Evolutionary conservation across 2,329 filamentous ascomycete species (phyloP), one percentile per base, ranked within the genome.

Genomic region (Apiospora hydei): DNA sequence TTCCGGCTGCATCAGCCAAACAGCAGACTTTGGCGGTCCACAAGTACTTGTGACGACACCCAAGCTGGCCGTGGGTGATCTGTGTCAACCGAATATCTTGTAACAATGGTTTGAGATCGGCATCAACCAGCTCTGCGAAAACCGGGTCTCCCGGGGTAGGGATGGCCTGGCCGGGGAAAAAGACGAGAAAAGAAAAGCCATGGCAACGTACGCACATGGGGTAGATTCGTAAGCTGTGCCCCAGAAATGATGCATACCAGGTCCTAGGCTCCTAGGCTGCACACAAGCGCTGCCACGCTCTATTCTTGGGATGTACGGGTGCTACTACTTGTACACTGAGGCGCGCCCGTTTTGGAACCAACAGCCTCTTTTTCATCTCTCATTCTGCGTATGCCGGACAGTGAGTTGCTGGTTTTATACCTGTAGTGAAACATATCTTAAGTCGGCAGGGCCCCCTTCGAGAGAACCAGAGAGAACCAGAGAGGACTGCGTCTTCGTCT

Each of bases 151-250:
- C 24, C 26, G 53, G 53, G 53, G 53, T 21, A 61, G 51, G 51
- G 51, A 53, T 30, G 51, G 51, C 13, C 51, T 14, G 24, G 13
- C 24, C 14, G 24, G 24, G 24, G 11, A 26, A 14, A 49, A 30
- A 53, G 24, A 53, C 51, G 16, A 53, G 51, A 53, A 53, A 61
- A 24, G 34, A 11, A 24, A 64, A 41, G 21, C 57, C 57, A 64
- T 64, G 34, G 57, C 57, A 41, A 64, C 57, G 57, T 64, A 64
- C 34, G 30, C 34, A 41, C 57, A 38, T 64, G 57, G 57, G 18
- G 30, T 64, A 64, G 57, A 64, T 64, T 64, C 57, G 57, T 64
- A 41, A 64, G 57, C 57, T 64, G 30, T 64, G 57, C 57, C 57
- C 57, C 57, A 64, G 57, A 41, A 64, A 64, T 64, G 34, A 13